Base-by-base conservation (phyloP, 2,329 filamentous ascomycete genomes). In the Colletotrichum magnum region DNA sequence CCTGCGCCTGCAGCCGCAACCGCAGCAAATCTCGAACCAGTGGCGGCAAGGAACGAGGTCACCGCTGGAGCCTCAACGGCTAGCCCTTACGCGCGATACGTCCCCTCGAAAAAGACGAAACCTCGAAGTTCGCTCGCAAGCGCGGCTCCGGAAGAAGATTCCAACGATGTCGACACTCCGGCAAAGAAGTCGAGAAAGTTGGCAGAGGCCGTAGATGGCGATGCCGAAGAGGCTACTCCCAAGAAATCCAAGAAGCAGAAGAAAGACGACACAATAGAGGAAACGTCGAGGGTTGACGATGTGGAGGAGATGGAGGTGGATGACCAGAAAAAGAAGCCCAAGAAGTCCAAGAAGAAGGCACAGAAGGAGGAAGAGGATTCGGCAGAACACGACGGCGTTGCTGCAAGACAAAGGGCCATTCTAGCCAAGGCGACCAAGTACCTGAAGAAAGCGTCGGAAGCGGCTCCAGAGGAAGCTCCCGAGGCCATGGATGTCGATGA, bases 401-500 rank as follows among this genome's bases (percentile, higher is more conserved):
- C 78, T 13, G 73, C 77, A 39, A 78, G 83, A 26, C 83, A 89
- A 74, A 88, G 84, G 69, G 78, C 82, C 0, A 79, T 91, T 4
- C 79, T 91, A 41, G 83, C 87, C 52, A 89, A 88, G 72, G 84
- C 86, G 47, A 80, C 85, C 21, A 90, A 87, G 73, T 87, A 88
- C 1, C 78, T 90, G 39, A 85, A 84, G 69, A 79, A 84, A 67
- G 80, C 84, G 4, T 79, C 84, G 51, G 82, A 83, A 64, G 73
- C 81, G 12, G 78, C 80, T 4, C 75, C 79, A 2, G 74, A 77
- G 1, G 73, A 75, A 36, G 74, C 76, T 41, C 74, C 77, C n/a
- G 72, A 76, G 0, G 78, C 81, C 36, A 73, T 73, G 54, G 77
- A 79, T 16, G 73, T 70, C 3, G 75, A 76, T 21, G 64, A 58